Evolutionary conservation across 2,329 filamentous ascomycete genomes (phyloP), one percentile per base, ranked within the genome.

Genomic region (Cladobotryum protrusum): DNA sequence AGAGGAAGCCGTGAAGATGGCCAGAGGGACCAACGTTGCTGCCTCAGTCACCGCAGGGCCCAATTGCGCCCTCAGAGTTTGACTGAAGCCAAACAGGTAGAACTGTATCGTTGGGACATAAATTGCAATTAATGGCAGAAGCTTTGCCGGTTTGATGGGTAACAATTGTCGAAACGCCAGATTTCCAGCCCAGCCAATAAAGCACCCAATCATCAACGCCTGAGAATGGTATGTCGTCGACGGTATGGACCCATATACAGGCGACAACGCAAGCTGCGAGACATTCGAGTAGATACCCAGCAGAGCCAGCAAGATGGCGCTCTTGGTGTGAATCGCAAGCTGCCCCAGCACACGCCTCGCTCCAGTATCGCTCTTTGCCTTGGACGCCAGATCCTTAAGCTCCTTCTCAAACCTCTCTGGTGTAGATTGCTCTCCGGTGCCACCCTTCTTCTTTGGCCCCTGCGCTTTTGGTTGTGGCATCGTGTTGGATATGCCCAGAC

Each of bases 191-290:
- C 88, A 88, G 33, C 89, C 89, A 14, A 83, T 66, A 54, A 90
- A 84, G 53, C 83, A 81, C 24, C 81, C 83, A 3, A 79, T 71
- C 58, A 82, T 82, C 54, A 89, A 72, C 53, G 83, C 76, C 62
- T 79, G 78, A 46, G 76, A 71, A 65, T 96, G 92, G 66, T 85
- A 86, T 56, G 85, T 74, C 1, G 81, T 78, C 1, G 89, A 76
- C 1, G 92, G 87, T 35, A 95, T 87, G 14, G 85, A 83, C 47
- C 93, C 93, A 67, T 95, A 97, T 11, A 95, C 86, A 2, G 93
- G 93, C 17, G 89, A 87, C 33, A 97, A 75, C 36, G 81, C 84
- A 54, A 90, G 75, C 63, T 89, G 82, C 1, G 87, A 92, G 51
- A 86, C 79, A 54, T 83, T 82, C 43, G 86, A 84, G 53, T 79